phyloP scores from a whole-genome alignment of 352 stramenopile genomes.

The Phytophthora pseudosyringae region DNA sequence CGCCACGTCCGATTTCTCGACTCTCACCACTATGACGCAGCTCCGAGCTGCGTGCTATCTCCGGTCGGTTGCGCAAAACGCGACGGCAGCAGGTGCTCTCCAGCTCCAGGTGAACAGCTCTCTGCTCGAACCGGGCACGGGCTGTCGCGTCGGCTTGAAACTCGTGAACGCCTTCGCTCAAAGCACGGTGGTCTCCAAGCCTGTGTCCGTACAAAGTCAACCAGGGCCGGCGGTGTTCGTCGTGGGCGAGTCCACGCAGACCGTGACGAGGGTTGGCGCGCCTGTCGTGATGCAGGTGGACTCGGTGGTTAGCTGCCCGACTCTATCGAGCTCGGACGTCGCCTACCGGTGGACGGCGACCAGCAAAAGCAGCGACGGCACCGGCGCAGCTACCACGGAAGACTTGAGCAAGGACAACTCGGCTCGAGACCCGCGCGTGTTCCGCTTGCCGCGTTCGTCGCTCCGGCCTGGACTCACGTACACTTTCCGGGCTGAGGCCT shows the following conservation, averaged over 20 bases:
- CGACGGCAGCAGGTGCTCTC: constrained; percentile 27
- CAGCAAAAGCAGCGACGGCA: constrained; percentile 16
- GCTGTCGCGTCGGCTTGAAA: constrained; percentile 57
- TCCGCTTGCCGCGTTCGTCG: constrained; percentile 46
- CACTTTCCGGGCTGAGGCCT: constrained; percentile 63
- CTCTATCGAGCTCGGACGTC: constrained; percentile 40
- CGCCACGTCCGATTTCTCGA: constrained; percentile 25
- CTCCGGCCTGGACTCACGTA: constrained; percentile 56
- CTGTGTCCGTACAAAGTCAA: constrained; percentile 43
- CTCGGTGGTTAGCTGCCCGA: constrained; percentile 51
- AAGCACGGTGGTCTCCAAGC: constrained; percentile 27
- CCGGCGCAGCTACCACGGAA: constrained; percentile 18
- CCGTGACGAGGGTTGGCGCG: constrained; percentile 43
- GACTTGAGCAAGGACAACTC: constrained; percentile 58
- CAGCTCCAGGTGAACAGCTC: constrained; percentile 56
- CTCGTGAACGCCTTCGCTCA: constrained; percentile 71
- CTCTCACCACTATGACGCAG: constrained; percentile 51
- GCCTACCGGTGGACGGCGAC: constrained; percentile 59
- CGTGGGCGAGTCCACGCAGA: constrained; percentile 46
- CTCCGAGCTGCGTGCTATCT: constrained; percentile 62
- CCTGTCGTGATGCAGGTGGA: constrained; percentile 54
- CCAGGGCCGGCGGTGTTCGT: constrained; percentile 59
- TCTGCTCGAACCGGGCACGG: constrained; percentile 39
- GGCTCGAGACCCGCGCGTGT: constrained; percentile 68
- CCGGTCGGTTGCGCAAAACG: constrained; percentile 36